A percentile compares a stretch with the other conserved stretches of the same genome.
Conservation (phyloP, 2,329 filamentous ascomycete species). For the Calonectria pseudoturangicola region DNA sequence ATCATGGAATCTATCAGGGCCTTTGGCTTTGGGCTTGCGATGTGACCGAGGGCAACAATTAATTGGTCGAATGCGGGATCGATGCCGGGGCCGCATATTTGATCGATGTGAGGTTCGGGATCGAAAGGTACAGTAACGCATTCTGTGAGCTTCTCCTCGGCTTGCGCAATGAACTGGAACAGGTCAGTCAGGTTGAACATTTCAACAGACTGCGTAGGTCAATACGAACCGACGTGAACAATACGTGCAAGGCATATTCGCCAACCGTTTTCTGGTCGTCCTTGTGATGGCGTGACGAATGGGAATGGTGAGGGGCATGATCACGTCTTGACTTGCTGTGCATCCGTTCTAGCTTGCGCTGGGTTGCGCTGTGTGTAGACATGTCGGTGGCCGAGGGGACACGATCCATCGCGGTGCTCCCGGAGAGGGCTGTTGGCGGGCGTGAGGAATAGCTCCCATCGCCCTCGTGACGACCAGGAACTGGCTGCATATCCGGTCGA, state of each 20-base stretch:
- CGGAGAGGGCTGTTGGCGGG: slow-evolving; percentile 69
- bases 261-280: slow-evolving; percentile 94
- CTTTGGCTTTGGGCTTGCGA: slow-evolving; percentile 94
- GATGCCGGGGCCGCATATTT: slow-evolving; percentile 91
- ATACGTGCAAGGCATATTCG: slow-evolving; percentile 96
- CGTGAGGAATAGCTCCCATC: slow-evolving; percentile 64
- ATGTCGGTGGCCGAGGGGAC: slow-evolving; percentile 68
- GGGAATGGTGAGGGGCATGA: slow-evolving; percentile 83
- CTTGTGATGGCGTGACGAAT: slow-evolving; percentile 82
- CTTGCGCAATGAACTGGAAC: slow-evolving; percentile 88
- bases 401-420: slow-evolving; percentile 64
- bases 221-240: slow-evolving; percentile 88
- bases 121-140: slow-evolving; percentile 88
- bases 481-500: slow-evolving; percentile 69
- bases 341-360: slow-evolving; percentile 75
- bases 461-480: slow-evolving; percentile 65
- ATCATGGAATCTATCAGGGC: slow-evolving; percentile 97
- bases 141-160: slow-evolving; percentile 95
- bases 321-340: slow-evolving; percentile 82
- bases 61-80: slow-evolving; percentile 95
- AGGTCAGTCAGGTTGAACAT: slow-evolving; percentile 42
- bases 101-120: slow-evolving; percentile 88
- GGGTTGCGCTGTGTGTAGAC: slow-evolving; percentile 64
- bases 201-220: slow-evolving; percentile 7
- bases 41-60: slow-evolving; percentile 93